phyloP scores from a whole-genome alignment of 768 basidiomycete species.

The Macrolepiota albuminosa region DNA sequence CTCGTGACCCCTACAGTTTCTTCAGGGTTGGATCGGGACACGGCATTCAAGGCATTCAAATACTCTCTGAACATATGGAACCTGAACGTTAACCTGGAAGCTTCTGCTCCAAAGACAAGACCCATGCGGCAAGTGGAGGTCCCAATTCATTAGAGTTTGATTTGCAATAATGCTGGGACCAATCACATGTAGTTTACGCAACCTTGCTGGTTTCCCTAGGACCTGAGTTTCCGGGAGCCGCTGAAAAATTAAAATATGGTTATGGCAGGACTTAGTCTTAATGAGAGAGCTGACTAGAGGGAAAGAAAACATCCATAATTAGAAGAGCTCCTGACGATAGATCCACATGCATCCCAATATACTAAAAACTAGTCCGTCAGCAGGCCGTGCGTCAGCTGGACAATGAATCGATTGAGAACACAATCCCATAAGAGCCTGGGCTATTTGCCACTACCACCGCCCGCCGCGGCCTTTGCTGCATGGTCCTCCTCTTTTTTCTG shows the following conservation, averaged over 20 bases:
- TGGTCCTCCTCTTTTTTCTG: slow-evolving; percentile 57
- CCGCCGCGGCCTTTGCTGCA: slow-evolving; percentile 22
- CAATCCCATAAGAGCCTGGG: slow-evolving; percentile 16
- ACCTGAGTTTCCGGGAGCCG: not conserved
- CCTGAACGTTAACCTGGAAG: not conserved
- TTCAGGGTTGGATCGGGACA: slow-evolving; percentile 8
- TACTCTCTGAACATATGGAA: slow-evolving; percentile 2
- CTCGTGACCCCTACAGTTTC: slow-evolving; percentile 3
- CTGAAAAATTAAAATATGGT: not conserved
- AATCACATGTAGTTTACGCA: not conserved
- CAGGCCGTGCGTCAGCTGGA: slow-evolving; percentile 1
- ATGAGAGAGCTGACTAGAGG: not conserved
- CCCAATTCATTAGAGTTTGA: not conserved
- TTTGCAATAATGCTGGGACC: not conserved
- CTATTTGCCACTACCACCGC: slow-evolving; percentile 31
- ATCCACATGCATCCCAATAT: not conserved
- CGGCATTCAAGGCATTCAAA: slow-evolving; percentile 6
- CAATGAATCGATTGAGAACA: slow-evolving; percentile 9
- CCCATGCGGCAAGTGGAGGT: slow-evolving; percentile 9
- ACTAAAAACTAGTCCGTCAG: not conserved
- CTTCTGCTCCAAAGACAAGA: not conserved
- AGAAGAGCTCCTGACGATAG: not conserved
- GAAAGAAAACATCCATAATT: not conserved
- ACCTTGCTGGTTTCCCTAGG: not conserved
- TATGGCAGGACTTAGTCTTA: not conserved